Conservation (phyloP, 2,329 filamentous ascomycete genomes). For the Colletotrichum trifolii region DNA sequence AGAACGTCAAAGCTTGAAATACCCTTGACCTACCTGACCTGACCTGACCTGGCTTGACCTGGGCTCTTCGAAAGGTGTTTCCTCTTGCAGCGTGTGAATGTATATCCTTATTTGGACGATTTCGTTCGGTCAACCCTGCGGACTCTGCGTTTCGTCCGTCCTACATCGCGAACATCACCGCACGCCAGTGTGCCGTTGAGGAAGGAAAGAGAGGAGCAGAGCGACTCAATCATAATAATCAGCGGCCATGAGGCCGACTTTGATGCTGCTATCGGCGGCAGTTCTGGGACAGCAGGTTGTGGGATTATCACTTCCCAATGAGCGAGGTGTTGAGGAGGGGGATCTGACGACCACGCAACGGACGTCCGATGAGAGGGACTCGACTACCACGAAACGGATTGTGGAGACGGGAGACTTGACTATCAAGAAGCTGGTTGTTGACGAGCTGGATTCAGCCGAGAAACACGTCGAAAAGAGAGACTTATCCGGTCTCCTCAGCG, state of each 20-base stretch:
- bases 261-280: conserved; percentile 16
- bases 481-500: conserved; percentile 24
- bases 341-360: too few species aligned
- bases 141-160: conserved; percentile 9
- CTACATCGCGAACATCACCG: not conserved
- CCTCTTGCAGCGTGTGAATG: too few species aligned
- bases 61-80: too few species aligned
- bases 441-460: too few species aligned
- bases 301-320: conserved; percentile 20
- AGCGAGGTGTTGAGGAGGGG: not conserved
- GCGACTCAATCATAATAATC: not conserved
- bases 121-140: conserved; percentile 1
- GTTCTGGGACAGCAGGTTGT: conserved; percentile 17
- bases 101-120: not conserved
- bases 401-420: too few species aligned
- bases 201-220: not conserved
- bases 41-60: not conserved
- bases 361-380: too few species aligned
- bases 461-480: conserved; percentile 2
- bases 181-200: too few species aligned
- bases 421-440: too few species aligned
- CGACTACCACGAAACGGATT: too few species aligned
- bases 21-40: conserved; percentile 4
- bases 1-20: conserved; percentile 30
- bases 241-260: conserved; percentile 22